phyloP scores from a whole-genome alignment of 192 early-diverging fungal genomes.

The Gamsiella multidivaricata region DNA sequence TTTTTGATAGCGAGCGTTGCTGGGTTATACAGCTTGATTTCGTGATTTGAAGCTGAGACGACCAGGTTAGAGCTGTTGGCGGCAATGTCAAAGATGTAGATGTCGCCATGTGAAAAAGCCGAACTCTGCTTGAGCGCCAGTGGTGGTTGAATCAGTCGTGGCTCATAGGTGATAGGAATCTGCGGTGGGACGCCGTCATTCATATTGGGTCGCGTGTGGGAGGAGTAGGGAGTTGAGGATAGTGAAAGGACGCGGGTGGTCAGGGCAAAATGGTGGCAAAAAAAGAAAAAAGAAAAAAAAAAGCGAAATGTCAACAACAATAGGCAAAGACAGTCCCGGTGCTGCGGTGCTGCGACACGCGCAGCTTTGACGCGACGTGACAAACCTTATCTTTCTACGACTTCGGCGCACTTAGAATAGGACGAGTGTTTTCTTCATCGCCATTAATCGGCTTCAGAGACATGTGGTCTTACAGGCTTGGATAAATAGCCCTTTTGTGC shows the following conservation, averaged over 20 bases:
- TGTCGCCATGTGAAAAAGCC: constrained; percentile 57
- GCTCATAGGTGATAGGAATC: constrained; percentile 47
- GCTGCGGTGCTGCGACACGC: no score
- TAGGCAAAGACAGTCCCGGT: neutral
- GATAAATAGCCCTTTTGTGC: neutral
- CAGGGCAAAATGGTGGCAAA: constrained; percentile 1
- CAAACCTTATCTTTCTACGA: neutral
- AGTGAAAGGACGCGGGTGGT: neutral
- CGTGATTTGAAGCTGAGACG: constrained; percentile 71
- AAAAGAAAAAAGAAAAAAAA: constrained; percentile 16
- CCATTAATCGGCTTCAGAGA: no score
- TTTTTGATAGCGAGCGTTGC: constrained; percentile 57
- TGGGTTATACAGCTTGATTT: constrained; percentile 74
- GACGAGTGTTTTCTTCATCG: no score
- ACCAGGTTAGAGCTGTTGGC: constrained; percentile 56
- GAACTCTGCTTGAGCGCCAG: constrained; percentile 51
- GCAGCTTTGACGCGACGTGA: neutral
- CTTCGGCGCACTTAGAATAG: no score
- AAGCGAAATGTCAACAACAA: constrained; percentile 7
- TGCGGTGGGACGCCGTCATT: constrained; percentile 31
- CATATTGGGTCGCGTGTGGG: constrained; percentile 3
- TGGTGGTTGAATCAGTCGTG: constrained; percentile 54
- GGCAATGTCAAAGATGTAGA: constrained; percentile 69
- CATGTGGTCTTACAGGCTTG: neutral
- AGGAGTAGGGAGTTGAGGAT: neutral